A percentile compares a stretch with the other conserved stretches of the same genome.
These are phyloP conservation scores for Fraxinus platypoda DNA, from an alignment of 305 asterid species.

Conservation along the genomic window DNA sequence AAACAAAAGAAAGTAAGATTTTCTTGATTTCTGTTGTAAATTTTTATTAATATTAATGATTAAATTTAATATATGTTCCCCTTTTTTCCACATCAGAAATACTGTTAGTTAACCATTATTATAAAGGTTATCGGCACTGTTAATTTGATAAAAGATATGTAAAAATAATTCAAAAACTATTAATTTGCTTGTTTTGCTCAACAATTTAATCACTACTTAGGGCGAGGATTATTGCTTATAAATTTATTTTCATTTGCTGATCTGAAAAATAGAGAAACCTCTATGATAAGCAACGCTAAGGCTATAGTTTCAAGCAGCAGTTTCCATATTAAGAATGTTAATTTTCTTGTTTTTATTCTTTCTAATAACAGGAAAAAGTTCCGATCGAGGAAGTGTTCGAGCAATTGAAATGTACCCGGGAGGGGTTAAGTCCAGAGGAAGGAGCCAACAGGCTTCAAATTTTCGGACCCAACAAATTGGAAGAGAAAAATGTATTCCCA, in stretches of 20 bases:
- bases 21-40: neutral
- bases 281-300: neutral
- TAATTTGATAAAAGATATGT: too few relatives aligned
- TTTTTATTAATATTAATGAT: neutral
- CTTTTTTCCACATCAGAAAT: neutral
- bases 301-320: neutral
- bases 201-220: neutral
- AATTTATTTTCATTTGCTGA: neutral
- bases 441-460: constrained; percentile 39
- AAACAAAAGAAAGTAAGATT: neutral
- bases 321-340: neutral
- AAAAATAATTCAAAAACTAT: neutral
- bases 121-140: too few relatives aligned
- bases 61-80: neutral
- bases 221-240: neutral
- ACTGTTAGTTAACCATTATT: too few relatives aligned
- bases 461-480: constrained; percentile 57
- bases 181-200: too few relatives aligned
- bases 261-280: neutral
- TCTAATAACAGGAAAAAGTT: constrained; percentile 42
- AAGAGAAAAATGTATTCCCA: constrained; percentile 45
- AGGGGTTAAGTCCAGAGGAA: constrained; percentile 46
- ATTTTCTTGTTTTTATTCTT: neutral
- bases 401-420: constrained; percentile 46
- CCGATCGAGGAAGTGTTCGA: constrained; percentile 47